phyloP scores from a whole-genome alignment of 2,329 filamentous ascomycete genomes.

The Beauveria varroae region DNA sequence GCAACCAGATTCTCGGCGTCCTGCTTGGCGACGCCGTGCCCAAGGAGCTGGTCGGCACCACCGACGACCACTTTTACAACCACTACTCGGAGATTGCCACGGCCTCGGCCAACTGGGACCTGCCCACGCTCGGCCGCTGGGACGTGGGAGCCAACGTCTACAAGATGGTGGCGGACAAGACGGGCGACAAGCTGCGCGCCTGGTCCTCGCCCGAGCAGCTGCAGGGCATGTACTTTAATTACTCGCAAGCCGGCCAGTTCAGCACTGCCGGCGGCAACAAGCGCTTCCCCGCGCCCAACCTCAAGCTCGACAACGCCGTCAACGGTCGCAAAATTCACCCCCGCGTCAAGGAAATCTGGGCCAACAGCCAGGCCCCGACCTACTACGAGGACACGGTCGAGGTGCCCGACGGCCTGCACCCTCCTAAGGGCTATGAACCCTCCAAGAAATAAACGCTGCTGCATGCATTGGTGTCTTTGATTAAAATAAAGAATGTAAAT shows the following conservation, averaged over 20 bases:
- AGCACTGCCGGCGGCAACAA: conserved; percentile 29
- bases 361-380: conserved; percentile 27
- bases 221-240: conserved; percentile 41
- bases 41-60: conserved; percentile 54
- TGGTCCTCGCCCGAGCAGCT: conserved; percentile 29
- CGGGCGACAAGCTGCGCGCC: conserved; percentile 43
- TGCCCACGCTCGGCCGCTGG: conserved; percentile 62
- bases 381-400: conserved; percentile 36
- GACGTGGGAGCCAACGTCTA: conserved; percentile 69
- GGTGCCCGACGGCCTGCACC: conserved; percentile 34
- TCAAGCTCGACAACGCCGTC: conserved; percentile 22
- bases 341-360: conserved; percentile 31
- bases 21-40: conserved; percentile 71
- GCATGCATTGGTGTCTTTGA: neutral
- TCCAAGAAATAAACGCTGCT: neutral
- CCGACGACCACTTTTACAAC: conserved; percentile 62
- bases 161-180: conserved; percentile 50
- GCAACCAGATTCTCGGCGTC: conserved; percentile 64
- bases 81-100: conserved; percentile 66
- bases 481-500: neutral
- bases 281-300: conserved; percentile 33
- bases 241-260: conserved; percentile 44
- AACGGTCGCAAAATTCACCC: conserved; percentile 28
- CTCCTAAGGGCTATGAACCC: conserved; percentile 30
- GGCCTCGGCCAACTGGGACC: conserved; percentile 60